These are phyloP conservation scores for Alternaria postmessia DNA, from an alignment of 2,329 filamentous ascomycete species.

Conservation along the genomic window DNA sequence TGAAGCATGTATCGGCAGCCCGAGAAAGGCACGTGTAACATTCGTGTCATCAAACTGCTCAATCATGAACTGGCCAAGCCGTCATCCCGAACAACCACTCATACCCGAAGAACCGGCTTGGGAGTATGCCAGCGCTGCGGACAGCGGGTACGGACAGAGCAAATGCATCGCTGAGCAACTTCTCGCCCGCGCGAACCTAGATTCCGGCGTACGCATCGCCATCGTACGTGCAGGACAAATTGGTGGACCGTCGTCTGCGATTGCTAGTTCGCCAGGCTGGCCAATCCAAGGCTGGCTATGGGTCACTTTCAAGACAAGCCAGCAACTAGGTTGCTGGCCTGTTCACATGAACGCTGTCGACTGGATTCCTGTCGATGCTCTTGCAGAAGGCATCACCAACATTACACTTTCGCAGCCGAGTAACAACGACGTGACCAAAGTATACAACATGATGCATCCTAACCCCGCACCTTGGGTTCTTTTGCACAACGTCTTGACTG, in stretches of 20 bases:
- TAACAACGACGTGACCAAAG: background rate
- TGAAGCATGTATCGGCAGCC: background rate
- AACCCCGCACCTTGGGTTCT: background rate
- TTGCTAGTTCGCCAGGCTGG: background rate
- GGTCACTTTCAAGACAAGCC: background rate
- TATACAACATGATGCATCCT: constrained; percentile 12
- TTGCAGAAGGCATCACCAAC: background rate
- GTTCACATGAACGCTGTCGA: constrained; percentile 3
- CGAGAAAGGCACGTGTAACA: background rate
- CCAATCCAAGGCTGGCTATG: background rate
- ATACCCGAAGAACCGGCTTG: background rate
- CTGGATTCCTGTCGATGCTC: background rate
- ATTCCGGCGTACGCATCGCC: background rate
- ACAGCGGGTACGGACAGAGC: background rate
- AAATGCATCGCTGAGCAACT: constrained; percentile 2
- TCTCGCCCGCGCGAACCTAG: background rate
- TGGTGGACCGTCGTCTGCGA: background rate
- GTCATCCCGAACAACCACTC: background rate
- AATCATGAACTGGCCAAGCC: background rate
- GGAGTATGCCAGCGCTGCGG: background rate
- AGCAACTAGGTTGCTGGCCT: background rate
- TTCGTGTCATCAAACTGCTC: background rate
- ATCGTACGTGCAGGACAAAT: constrained; percentile 1
- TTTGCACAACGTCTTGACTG: background rate
- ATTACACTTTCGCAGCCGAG: background rate